Evolutionary conservation across 2,329 filamentous ascomycete genomes (phyloP).

Genomic region (Penicillium sp.): DNA sequence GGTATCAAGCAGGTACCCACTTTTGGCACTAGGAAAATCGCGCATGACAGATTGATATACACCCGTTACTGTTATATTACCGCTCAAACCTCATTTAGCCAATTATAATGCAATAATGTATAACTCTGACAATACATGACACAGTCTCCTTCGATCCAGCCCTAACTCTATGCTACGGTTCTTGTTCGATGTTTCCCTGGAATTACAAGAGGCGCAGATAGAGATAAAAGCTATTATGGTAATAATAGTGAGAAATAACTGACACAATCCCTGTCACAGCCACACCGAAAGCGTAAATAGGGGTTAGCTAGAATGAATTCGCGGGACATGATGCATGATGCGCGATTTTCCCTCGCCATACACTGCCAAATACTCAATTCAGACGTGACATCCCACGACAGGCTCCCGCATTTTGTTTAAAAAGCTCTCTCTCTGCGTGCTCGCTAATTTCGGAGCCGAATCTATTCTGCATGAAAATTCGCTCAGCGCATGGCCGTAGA

Average conservation of each 20-base stretch:
- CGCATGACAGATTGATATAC: conserved; percentile 7
- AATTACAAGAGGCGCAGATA: neutral
- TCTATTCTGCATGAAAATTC: conserved; percentile 10
- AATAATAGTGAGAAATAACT: conserved; percentile 12
- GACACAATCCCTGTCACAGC: conserved; percentile 13
- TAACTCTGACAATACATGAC: conserved; percentile 11
- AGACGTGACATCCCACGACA: conserved; percentile 1
- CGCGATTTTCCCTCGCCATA: conserved; percentile 24
- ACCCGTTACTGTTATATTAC: conserved; percentile 12
- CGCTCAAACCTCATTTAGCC: neutral
- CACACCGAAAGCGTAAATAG: conserved; percentile 5
- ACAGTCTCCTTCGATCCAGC: neutral
- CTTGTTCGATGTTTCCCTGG: neutral
- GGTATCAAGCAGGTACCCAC: neutral
- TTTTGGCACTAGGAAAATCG: conserved; percentile 2
- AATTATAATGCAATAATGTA: conserved; percentile 5
- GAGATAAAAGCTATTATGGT: neutral
- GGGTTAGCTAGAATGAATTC: neutral
- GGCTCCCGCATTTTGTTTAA: conserved; percentile 5
- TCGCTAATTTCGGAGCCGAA: neutral
- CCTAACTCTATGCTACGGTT: conserved; percentile 8
- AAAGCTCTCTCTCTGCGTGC: neutral
- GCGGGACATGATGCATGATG: conserved; percentile 12
- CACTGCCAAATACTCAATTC: conserved; percentile 3
- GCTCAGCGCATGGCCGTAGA: conserved; percentile 6